Evolutionary conservation across 2,329 filamentous ascomycete species (phyloP), one percentile per base, ranked within the genome.

Genomic region (Grosmannia huntii): DNA sequence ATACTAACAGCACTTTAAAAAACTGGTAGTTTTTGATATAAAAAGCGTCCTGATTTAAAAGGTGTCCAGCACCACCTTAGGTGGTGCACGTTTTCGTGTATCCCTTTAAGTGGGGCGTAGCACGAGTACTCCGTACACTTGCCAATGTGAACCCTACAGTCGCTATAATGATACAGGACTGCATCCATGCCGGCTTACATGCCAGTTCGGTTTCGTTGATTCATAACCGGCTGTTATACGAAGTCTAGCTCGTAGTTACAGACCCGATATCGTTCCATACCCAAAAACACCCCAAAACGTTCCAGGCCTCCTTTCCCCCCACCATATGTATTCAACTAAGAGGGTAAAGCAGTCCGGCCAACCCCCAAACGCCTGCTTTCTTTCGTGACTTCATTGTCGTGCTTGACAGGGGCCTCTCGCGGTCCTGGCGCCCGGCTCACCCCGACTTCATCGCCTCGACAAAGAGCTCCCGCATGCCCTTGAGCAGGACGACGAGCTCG

Each of bases 401-500:
- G 5, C 21, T n/a, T 14, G 2, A 4, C 44, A 9, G 7, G 16
- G 41, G 1, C 41, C 44, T 12, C 7, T 52, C 16, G 9, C 7
- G 14, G 16, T 9, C 16, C 49, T 31, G 10, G 19, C 7, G 23
- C 36, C 23, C 44, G 7, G 27, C 9, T 46, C 33, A 50, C 73
- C 67, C 80, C 28, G 72, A 72, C 70, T 79, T 83, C 72, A 85
- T 77, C 21, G 80, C 79, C 68, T 86, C 83, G 0, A 84, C 82
- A 72, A 94, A 92, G 59, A 92, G 68, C 70, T 87, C 84, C 64
- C 89, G 78, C 87, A 95, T 94, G 3, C 85, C 86, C 74, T 92
- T 94, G 60, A 94, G 72, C 68, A 94, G 77, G 48, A 79, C 75
- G 5, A 80, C 81, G 66, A 95, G 68, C 68, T 91, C 87, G 65